Evolutionary conservation across 495 filamentous ascomycete genomes (phyloP).

Genomic region (Acidomyces sp.): DNA sequence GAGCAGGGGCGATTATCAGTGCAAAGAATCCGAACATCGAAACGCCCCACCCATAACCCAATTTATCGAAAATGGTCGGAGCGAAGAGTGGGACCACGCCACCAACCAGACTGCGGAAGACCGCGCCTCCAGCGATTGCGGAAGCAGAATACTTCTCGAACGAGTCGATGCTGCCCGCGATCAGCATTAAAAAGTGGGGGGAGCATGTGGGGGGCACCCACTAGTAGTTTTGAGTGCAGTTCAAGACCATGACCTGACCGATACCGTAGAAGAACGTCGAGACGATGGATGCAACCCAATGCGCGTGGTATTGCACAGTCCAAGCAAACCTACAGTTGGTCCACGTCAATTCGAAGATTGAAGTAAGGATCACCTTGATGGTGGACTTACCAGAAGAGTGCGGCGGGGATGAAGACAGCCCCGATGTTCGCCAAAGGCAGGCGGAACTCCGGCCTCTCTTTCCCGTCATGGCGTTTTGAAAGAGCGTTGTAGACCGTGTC

Average conservation of each 20-base stretch:
- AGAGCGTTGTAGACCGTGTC: constrained; percentile 30
- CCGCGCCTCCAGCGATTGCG: constrained; percentile 28
- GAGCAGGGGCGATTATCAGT: constrained; percentile 23
- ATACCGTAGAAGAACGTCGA: constrained; percentile 34
- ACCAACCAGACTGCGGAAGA: constrained; percentile 25
- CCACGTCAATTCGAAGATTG: not conserved
- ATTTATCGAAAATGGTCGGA: constrained; percentile 23
- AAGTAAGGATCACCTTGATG: not conserved
- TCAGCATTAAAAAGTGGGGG: too few relatives aligned
- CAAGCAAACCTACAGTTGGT: constrained; percentile 20
- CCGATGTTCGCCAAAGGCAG: constrained; percentile 22
- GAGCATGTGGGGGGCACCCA: too few relatives aligned
- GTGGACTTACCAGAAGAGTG: constrained; percentile 18
- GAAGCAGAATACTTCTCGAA: constrained; percentile 28
- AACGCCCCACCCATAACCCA: constrained; percentile 28
- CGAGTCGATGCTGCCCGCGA: constrained; percentile 26
- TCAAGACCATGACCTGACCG: constrained; percentile 45
- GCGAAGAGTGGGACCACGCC: constrained; percentile 27
- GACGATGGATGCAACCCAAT: constrained; percentile 21
- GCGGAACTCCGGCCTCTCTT: constrained; percentile 28
- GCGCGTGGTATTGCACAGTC: constrained; percentile 19
- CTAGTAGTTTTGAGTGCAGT: constrained; percentile 31
- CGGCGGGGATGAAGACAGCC: constrained; percentile 17
- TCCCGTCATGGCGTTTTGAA: constrained; percentile 22
- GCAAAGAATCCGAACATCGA: constrained; percentile 22